A percentile compares a stretch with the other conserved stretches of the same genome.
Conservation (phyloP, 1,284 basidiomycete genomes). For the Naganishia liquefaciens region DNA sequence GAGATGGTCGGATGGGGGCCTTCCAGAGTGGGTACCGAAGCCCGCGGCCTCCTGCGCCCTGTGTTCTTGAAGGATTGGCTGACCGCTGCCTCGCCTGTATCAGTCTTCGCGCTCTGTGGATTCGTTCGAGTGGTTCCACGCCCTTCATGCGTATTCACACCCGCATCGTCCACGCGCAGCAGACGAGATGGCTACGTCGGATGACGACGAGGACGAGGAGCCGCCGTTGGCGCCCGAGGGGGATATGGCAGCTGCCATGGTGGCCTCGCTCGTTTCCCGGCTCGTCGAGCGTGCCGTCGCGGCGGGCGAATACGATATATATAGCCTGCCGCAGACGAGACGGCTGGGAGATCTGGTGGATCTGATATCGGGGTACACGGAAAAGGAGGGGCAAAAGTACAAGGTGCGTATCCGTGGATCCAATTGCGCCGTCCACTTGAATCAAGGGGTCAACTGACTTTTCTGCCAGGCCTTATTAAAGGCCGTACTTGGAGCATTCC, state of each 20-base stretch:
- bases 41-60: no score
- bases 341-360: constrained; percentile 73
- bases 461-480: constrained; percentile 65
- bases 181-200: constrained; percentile 38
- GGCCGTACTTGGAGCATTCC: constrained; percentile 64
- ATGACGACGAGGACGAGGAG: constrained; percentile 55
- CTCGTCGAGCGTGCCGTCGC: constrained; percentile 69
- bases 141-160: constrained; percentile 74
- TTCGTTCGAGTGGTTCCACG: constrained; percentile 77
- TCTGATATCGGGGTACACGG: constrained; percentile 76
- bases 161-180: constrained; percentile 49
- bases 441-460: constrained; percentile 19
- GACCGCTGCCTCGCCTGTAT: no score
- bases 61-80: no score
- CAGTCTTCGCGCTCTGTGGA: constrained; percentile 63
- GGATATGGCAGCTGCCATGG: constrained; percentile 83
- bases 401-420: constrained; percentile 58
- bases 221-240: constrained; percentile 74
- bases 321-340: constrained; percentile 68
- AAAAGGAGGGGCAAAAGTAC: constrained; percentile 62
- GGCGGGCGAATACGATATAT: constrained; percentile 75
- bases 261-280: constrained; percentile 78
- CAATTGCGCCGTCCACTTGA: no score
- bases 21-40: constrained; percentile 63
- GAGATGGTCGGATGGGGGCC: constrained; percentile 88